Conservation (phyloP, 2,329 filamentous ascomycete species). For the Colletotrichum magnum region DNA sequence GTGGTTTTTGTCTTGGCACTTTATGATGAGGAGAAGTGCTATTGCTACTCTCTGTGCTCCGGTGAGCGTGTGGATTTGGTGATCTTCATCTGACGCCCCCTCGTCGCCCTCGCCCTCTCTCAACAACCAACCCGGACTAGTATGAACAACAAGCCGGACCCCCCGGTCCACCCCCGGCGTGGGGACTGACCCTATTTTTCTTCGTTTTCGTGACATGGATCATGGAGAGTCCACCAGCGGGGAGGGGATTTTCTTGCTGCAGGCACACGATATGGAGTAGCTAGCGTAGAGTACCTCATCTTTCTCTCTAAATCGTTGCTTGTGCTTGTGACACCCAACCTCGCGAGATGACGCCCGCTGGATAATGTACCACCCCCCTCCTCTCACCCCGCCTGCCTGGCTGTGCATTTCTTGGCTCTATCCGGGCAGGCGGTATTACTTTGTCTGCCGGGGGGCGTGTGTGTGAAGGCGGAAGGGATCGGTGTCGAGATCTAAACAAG, state of each 20-base stretch:
- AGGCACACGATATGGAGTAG: neutral
- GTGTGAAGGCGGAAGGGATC: neutral
- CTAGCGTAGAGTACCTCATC: too few relatives aligned
- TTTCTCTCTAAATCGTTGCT: neutral
- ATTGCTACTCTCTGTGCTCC: neutral
- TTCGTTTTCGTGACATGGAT: conserved; percentile 7
- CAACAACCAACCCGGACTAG: neutral
- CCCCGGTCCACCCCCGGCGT: conserved; percentile 12
- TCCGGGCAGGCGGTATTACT: neutral
- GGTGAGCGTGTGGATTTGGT: conserved; percentile 10
- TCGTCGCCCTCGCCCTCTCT: neutral
- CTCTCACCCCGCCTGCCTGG: neutral
- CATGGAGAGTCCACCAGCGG: neutral
- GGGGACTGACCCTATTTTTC: conserved; percentile 7
- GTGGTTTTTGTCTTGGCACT: conserved; percentile 25
- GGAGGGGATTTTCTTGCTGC: neutral
- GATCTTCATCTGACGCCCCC: conserved; percentile 20
- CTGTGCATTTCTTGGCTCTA: neutral
- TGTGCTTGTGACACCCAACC: conserved; percentile 15
- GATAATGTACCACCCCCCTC: neutral
- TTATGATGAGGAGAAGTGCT: too few relatives aligned
- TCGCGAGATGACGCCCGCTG: conserved; percentile 22
- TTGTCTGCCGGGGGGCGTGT: neutral
- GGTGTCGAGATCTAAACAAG: neutral
- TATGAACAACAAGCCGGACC: neutral